These are phyloP conservation scores for Litsea cubeba DNA, from an alignment of 164 flowering plant species.

Conservation along the genomic window DNA sequence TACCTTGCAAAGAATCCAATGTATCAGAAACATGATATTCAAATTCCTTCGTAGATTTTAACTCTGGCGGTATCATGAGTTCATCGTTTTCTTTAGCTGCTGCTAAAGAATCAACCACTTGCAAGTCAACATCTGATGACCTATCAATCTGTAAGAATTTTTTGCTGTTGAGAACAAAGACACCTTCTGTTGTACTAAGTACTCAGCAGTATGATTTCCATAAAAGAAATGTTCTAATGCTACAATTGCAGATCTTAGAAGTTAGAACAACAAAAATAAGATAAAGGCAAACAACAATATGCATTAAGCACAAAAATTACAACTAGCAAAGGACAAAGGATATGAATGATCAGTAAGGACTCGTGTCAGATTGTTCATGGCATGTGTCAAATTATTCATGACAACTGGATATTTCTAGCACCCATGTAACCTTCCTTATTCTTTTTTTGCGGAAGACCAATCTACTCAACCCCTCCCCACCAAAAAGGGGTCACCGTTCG, in stretches of 20 bases:
- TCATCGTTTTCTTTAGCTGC: slow-evolving; percentile 16
- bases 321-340: too few species aligned
- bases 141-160: slow-evolving; percentile 55
- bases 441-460: too few species aligned
- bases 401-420: too few species aligned
- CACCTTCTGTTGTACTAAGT: neutral
- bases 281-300: neutral
- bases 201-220: neutral
- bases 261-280: neutral
- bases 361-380: too few species aligned
- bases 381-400: too few species aligned
- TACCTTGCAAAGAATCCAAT: slow-evolving; percentile 53
- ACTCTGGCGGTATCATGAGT: slow-evolving; percentile 11
- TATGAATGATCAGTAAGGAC: too few species aligned
- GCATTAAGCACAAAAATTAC: neutral
- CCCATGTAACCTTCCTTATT: too few species aligned
- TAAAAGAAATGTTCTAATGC: neutral
- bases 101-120: slow-evolving; percentile 9
- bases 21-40: slow-evolving; percentile 54
- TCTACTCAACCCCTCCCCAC: too few species aligned
- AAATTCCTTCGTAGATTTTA: slow-evolving; percentile 14
- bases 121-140: slow-evolving; percentile 22
- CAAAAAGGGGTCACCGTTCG: too few species aligned
- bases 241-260: neutral
- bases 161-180: slow-evolving; percentile 14